A percentile compares a stretch with the other conserved stretches of the same genome.
Evolutionary conservation across 1,284 basidiomycete species (phyloP).

Genomic region (Vanrija humicola): DNA sequence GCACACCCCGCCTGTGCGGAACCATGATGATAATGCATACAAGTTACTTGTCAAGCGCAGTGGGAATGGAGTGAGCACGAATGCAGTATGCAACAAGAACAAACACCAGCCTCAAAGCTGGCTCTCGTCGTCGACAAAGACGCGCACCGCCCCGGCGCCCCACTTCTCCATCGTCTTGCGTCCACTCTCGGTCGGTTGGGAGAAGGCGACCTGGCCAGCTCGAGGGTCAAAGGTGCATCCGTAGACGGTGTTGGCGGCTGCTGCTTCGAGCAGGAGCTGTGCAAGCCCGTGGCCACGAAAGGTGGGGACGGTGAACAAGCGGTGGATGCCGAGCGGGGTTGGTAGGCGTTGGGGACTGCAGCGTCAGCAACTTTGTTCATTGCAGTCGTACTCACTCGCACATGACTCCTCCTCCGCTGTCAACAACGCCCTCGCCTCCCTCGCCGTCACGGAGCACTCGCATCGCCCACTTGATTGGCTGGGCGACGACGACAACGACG

Average conservation of each 20-base stretch:
- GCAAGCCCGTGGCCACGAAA: slow-evolving; percentile 45
- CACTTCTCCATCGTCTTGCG: slow-evolving; percentile 46
- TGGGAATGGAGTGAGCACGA: too few species aligned
- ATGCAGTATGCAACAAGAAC: too few species aligned
- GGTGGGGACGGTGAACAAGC: slow-evolving; percentile 49
- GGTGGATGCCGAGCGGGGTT: slow-evolving; percentile 50
- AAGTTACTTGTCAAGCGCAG: too few species aligned
- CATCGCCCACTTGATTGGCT: slow-evolving; percentile 49
- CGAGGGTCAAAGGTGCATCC: slow-evolving; percentile 42
- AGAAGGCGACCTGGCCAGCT: slow-evolving; percentile 48
- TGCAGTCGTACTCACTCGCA: slow-evolving; percentile 47
- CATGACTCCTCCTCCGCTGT: slow-evolving; percentile 45
- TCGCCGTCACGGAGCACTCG: slow-evolving; percentile 31
- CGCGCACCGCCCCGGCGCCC: slow-evolving; percentile 36
- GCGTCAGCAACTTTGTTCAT: background rate
- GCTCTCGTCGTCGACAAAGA: slow-evolving; percentile 48
- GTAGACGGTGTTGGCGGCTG: slow-evolving; percentile 46
- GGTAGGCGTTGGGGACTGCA: slow-evolving; percentile 42
- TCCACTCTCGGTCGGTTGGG: slow-evolving; percentile 51
- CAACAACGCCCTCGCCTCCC: slow-evolving; percentile 24
- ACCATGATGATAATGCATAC: too few species aligned
- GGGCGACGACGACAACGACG: slow-evolving; percentile 47
- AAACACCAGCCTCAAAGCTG: slow-evolving; percentile 18
- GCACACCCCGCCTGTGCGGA: too few species aligned
- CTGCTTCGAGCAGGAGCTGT: slow-evolving; percentile 39